These are phyloP conservation scores for Jimgerdemannia lactiflua DNA, from an alignment of 192 early-diverging fungal genomes.

Conservation along the genomic window DNA sequence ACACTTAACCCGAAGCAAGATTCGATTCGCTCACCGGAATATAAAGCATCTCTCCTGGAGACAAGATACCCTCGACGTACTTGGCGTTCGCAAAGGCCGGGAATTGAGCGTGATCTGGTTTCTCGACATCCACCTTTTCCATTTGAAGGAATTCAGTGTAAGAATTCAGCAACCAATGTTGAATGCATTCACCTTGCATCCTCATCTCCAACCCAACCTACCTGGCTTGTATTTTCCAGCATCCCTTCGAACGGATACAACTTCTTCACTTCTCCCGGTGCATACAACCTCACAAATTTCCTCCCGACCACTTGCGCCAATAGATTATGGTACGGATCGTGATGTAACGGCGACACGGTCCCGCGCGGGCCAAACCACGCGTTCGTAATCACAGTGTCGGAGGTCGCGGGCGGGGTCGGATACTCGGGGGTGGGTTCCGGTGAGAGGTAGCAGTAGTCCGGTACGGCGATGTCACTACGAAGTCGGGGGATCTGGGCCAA, in stretches of 20 bases:
- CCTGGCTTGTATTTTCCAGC: slow-evolving; percentile 74
- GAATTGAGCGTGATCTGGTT: slow-evolving; percentile 51
- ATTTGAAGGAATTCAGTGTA: background rate
- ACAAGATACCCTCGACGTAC: slow-evolving; percentile 68
- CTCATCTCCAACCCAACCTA: slow-evolving; percentile 9
- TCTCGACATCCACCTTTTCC: slow-evolving; percentile 62
- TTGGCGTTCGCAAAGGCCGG: slow-evolving; percentile 53
- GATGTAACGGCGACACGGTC: slow-evolving; percentile 85
- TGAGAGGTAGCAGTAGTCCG: slow-evolving; percentile 66
- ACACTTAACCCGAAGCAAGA: no score
- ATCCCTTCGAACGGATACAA: slow-evolving; percentile 58
- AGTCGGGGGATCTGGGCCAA: slow-evolving; percentile 74
- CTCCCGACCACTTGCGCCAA: slow-evolving; percentile 81
- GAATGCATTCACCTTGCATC: background rate
- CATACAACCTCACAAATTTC: slow-evolving; percentile 76
- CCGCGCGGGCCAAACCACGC: slow-evolving; percentile 83
- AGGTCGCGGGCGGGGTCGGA: slow-evolving; percentile 17
- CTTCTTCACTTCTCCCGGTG: slow-evolving; percentile 52
- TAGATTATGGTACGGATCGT: slow-evolving; percentile 78
- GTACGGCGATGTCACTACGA: slow-evolving; percentile 63
- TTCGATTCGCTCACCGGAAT: slow-evolving; percentile 66
- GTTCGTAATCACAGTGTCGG: slow-evolving; percentile 50
- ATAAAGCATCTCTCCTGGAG: slow-evolving; percentile 79
- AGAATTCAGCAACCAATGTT: background rate
- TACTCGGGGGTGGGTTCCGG: slow-evolving; percentile 22